Evolutionary conservation across 257 asterid genomes (phyloP), one percentile per base, ranked within the genome.

Genomic region (Scutellaria galericulata): DNA sequence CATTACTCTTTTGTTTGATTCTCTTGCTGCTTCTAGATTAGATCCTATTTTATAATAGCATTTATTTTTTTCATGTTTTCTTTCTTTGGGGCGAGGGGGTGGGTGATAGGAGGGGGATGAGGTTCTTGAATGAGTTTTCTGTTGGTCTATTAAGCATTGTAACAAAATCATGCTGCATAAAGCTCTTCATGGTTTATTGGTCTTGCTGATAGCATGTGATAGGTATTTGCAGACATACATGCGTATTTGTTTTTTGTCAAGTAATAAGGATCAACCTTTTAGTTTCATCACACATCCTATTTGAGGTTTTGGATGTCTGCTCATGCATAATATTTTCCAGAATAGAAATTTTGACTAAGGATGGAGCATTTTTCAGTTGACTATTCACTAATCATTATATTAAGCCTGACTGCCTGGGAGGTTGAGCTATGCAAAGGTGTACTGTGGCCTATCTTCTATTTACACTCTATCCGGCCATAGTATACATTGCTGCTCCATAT

Each of bases 71-170:
- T 31, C 5, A 31, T 24, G 27, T 31, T 31, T 3, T 31, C 37
- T 31, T 31, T 31, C 37, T 2, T 31, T 31, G 37, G 37, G 37
- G 4, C 2, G 37, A 31, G 37, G 37, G 37, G 37, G 4, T 0
- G 37, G 37, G 37, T 2, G 37, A 4, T 31, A 4, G 37, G 37
- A 31, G 37, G 37, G 37, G 37, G 37, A 31, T 31, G 37, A 3
- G 5, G 37, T 41, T 69, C 72, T 60, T 59, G 70, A 41, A 61
- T 47, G 72, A 78, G 45, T 57, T 62, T 11, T 64, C 14, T 71
- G 57, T 53, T 67, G 57, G 68, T 62, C 64, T 61, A 50, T 12
- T 57, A 15, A 55, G 48, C 52, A 40, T 24, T 20, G 8, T 59
- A 20, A 22, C n/a, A 68, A 39, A 24, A 46, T 48, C 18, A 62